Conservation (phyloP, 2,329 filamentous ascomycete species). For the Trichoderma koningiopsis region DNA sequence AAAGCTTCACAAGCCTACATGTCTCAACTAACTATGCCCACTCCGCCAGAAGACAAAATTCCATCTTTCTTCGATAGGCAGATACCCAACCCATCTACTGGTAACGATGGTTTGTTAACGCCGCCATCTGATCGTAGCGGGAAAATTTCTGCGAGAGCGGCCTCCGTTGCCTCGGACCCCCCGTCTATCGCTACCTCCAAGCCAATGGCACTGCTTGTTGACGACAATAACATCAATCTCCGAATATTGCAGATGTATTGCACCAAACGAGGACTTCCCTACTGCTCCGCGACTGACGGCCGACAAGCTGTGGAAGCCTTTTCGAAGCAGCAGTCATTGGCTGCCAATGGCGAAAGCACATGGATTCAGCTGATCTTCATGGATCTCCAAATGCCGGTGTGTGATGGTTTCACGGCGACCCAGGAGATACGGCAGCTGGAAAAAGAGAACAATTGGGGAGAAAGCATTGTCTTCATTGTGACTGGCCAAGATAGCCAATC, state of each 20-base stretch:
- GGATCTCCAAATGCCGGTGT: slow-evolving; percentile 4
- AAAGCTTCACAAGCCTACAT: neutral
- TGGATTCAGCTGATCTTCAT: slow-evolving; percentile 4
- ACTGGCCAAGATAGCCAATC: neutral
- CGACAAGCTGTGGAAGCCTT: neutral
- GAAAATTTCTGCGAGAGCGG: neutral
- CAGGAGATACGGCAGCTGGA: neutral
- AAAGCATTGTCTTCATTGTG: neutral
- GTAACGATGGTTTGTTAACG: neutral
- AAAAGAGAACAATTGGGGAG: neutral
- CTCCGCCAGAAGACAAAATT: neutral
- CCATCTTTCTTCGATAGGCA: neutral
- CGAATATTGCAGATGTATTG: slow-evolving; percentile 5
- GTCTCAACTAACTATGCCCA: neutral
- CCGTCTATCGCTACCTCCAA: neutral
- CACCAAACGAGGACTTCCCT: slow-evolving; percentile 5
- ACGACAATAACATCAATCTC: slow-evolving; percentile 8
- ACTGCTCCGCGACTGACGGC: neutral
- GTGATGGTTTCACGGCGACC: neutral
- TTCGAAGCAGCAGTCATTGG: neutral
- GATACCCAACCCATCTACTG: neutral
- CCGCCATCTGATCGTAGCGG: neutral
- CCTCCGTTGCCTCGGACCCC: neutral
- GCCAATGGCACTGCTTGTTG: slow-evolving; percentile 1
- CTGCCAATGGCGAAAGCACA: neutral